Base-by-base conservation (phyloP, 257 asterid genomes). In the Plantago major region DNA sequence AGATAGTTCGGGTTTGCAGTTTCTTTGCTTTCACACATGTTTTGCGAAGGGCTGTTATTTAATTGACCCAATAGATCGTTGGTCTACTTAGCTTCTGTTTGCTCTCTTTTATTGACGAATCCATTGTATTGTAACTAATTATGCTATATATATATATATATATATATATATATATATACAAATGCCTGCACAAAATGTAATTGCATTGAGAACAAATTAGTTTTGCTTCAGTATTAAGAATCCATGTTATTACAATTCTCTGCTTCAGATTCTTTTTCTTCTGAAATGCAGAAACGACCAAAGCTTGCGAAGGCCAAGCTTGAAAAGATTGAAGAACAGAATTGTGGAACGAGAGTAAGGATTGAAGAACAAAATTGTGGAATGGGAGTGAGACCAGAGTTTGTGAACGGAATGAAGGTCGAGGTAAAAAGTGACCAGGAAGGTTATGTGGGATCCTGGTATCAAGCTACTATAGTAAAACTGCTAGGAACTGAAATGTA, bases 391-490 rank as follows among this genome's bases (percentile, higher is more conserved):
- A 74, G 60, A 66, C 60, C 65, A 52, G 18, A 9, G 42, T 73
- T 78, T 68, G 50, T 47, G 58, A 61, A 45, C 16, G 83, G 83
- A 52, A 67, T 69, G 65, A 72, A 68, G 65, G 85, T 78, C 46
- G 89, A 85, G 76, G 76, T 82, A 33, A 80, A 54, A 73, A 73
- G 81, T 13, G 82, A 72, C 46, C 81, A 71, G 51, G 71, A 67
- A 59, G 79, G 71, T 65, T 75, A 73, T 67, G 55, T 15, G 66
- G 83, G 73, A 43, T 75, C 74, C 42, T 84, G 93, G 88, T 79
- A 68, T 49, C 83, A 84, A n/a, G 86, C 84, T 51, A 38, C 37
- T 37, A 72, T 84, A 55, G 46, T 71, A 26, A 54, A 65, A 46
- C 49, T 65, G 26, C 13, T 68, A 10, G 79, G 73, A 43, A 50